Conservation (phyloP, 176 grass and related monocot genomes). For the Neostapfia colusana region DNA sequence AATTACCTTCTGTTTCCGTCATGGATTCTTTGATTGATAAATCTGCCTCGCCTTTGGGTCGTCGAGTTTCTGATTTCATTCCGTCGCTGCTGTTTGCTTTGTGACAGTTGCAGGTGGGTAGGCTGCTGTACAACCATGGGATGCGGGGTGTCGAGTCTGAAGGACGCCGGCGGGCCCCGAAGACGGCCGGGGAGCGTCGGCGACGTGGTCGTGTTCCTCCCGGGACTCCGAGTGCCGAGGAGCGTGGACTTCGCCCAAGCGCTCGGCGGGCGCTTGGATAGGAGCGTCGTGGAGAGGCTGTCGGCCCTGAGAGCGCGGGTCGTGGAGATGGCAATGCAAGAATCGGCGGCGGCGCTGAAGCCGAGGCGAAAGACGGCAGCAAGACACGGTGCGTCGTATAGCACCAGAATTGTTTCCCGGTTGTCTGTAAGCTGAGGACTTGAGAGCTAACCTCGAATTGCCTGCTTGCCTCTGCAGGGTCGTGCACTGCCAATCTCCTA, state of each 20-base stretch:
- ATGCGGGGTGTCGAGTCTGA: conserved; percentile 61
- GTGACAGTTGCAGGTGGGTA: conserved; percentile 28
- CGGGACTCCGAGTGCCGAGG: conserved; percentile 73
- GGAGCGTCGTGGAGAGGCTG: conserved; percentile 49
- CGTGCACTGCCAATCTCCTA: conserved; percentile 61
- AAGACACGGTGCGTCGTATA: conserved; percentile 63
- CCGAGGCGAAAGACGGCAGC: conserved; percentile 53
- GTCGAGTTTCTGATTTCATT: not conserved
- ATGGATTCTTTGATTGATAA: not conserved
- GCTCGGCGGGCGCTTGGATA: conserved; percentile 50
- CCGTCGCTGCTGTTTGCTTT: not conserved
- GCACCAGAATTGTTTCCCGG: conserved; percentile 12
- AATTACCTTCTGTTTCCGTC: not conserved
- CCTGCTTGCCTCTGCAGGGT: conserved; percentile 44
- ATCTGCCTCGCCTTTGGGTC: not conserved
- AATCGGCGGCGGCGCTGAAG: conserved; percentile 63
- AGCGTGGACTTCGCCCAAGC: conserved; percentile 62
- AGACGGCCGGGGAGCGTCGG: conserved; percentile 64
- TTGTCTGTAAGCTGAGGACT: conserved; percentile 27
- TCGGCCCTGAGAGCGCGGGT: conserved; percentile 56
- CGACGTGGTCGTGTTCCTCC: conserved; percentile 83
- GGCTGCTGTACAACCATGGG: conserved; percentile 47
- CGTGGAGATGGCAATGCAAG: conserved; percentile 77
- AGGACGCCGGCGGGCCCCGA: conserved; percentile 43
- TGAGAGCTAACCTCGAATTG: conserved; percentile 23